phyloP scores from a whole-genome alignment of 176 grass and related monocot genomes.

The Otatea glauca region DNA sequence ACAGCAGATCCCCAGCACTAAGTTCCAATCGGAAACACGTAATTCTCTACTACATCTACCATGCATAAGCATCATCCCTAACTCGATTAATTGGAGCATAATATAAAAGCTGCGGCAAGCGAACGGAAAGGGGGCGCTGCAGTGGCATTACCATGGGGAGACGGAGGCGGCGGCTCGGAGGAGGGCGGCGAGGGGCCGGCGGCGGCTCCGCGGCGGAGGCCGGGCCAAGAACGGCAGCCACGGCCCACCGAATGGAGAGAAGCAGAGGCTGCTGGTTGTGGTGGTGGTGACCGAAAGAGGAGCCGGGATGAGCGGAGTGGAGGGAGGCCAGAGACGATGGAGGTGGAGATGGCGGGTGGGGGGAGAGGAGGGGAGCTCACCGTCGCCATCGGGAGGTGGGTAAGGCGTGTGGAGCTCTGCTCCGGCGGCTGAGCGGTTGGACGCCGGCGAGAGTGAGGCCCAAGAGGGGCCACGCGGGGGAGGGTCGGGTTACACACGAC shows the following conservation, averaged over 20 bases:
- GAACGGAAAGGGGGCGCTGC: neutral
- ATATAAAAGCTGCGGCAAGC: neutral
- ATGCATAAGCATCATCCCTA: neutral
- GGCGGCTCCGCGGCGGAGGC: constrained; percentile 35
- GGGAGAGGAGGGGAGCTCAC: constrained; percentile 18
- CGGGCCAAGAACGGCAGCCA: constrained; percentile 4
- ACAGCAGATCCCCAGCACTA: neutral
- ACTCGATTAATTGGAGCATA: neutral
- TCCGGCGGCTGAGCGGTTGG: neutral
- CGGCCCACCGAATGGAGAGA: constrained; percentile 10
- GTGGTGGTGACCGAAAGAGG: constrained; percentile 14
- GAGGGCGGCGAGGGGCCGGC: constrained; percentile 50
- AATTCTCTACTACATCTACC: neutral
- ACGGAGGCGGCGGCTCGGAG: constrained; percentile 43
- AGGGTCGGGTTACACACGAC: neutral
- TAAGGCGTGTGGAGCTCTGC: neutral
- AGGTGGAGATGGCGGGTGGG: neutral
- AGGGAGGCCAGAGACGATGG: neutral
- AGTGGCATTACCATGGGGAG: constrained; percentile 38
- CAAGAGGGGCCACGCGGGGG: neutral
- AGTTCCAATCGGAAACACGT: neutral
- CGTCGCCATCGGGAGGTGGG: constrained; percentile 32
- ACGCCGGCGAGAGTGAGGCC: neutral
- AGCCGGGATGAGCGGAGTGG: constrained; percentile 6
- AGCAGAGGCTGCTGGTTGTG: neutral